Percentiles rank a stretch among this genome's conserved stretches.
phyloP scores from a whole-genome alignment of 257 asterid genomes.

The Solanum bulbocastanum region DNA sequence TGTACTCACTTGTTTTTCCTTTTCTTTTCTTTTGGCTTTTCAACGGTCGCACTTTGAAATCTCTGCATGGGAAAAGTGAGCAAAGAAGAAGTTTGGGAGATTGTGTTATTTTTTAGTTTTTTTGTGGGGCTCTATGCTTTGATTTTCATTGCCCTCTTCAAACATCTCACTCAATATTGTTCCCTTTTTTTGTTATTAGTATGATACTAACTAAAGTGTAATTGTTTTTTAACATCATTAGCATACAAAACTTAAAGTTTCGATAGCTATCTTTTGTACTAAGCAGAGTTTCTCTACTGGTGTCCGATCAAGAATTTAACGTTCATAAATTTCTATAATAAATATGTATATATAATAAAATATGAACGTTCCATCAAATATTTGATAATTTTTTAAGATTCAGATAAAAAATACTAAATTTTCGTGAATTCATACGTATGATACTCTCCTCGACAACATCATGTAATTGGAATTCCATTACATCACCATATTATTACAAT shows the following conservation, averaged over 20 bases:
- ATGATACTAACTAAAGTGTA: too few species aligned
- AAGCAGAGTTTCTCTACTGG: not conserved
- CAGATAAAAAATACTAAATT: not conserved
- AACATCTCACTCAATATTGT: not conserved
- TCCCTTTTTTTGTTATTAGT: too few species aligned
- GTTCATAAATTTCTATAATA: not conserved
- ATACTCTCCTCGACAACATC: not conserved
- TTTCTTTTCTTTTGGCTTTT: not conserved
- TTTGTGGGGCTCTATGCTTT: slow-evolving; percentile 17
- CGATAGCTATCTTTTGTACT: not conserved
- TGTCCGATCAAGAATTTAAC: not conserved
- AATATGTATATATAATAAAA: not conserved
- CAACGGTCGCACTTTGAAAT: not conserved
- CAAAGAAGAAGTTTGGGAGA: not conserved
- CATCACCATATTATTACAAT: not conserved
- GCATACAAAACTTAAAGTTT: too few species aligned
- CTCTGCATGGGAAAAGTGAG: not conserved
- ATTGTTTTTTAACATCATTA: too few species aligned
- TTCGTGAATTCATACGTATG: accelerated
- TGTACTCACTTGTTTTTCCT: not conserved
- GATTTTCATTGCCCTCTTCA: not conserved
- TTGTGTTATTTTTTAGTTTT: not conserved
- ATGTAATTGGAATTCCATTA: not conserved
- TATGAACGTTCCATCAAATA: not conserved
- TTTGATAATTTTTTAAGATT: not conserved